Base-by-base conservation (phyloP, 75 land plant genomes). In the Pinus taeda region DNA sequence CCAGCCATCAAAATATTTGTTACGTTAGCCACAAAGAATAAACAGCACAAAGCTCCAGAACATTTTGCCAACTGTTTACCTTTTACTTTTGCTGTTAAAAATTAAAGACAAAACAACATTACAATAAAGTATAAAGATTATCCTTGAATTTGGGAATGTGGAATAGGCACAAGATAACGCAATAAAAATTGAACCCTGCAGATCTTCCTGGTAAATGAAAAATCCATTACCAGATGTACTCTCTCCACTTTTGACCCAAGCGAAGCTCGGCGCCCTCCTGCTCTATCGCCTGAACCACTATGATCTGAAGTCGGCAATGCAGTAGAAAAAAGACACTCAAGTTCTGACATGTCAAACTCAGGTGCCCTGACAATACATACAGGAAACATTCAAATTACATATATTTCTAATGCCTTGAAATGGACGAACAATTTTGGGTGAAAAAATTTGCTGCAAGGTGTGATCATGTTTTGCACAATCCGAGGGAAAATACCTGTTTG, bases 271-370 rank as follows among this genome's bases (percentile, higher is more conserved):
- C 73, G 64, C 20, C 65, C 81, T 49, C 37, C 82, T 45, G 88
- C 58, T 67, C 79, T 83, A 56, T 84, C 86, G 36, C 84, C 82
- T 29, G 81, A 73, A 24, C 67, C 77, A 20, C 79, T 86, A 72
- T 74, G 60, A 57, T 78, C 81, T 56, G 85, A 71, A 57, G 72
- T 77, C 45, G 98, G 88, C 62, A 84, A 84, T 57, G 86, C 83
- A 22, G 87, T 88, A 36, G 98, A 95, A 79, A 97, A 97, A 57
- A 97, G 90, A 74, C 79, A 86, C 78, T 94, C 99, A 75, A 97
- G 90, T 77, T 97, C 99, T 33, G 90, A 83, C 87, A 92, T 82
- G 76, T 97, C 99, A 91, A 97, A 82, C 79, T 94, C 99, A 55
- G 95, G 99, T 69, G 92, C 80, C 84, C 99, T 97, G 78, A 3